Percentiles rank a stretch among this genome's conserved stretches.
These are phyloP conservation scores for Neurospora sp. DNA, from an alignment of 495 filamentous ascomycete genomes.

Conservation along the genomic window DNA sequence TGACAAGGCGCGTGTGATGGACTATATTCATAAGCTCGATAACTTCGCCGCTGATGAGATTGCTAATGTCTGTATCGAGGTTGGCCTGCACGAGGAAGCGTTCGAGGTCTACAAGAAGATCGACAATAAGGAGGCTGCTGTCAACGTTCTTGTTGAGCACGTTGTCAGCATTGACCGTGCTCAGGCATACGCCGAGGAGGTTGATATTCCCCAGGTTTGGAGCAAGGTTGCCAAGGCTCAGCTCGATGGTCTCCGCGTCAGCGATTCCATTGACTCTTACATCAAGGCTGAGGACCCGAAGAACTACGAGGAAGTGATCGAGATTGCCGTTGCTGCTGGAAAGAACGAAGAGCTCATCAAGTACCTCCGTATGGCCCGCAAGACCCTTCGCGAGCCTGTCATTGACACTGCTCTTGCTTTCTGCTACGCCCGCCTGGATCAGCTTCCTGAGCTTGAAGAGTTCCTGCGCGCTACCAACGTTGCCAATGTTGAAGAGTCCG, in stretches of 20 bases:
- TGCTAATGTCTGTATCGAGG: conserved; percentile 83
- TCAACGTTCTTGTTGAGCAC: conserved; percentile 90
- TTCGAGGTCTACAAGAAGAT: conserved; percentile 99
- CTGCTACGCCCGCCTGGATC: conserved; percentile 82
- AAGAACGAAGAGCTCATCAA: conserved; percentile 98
- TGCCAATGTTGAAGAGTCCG: conserved; percentile 87
- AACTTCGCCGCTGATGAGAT: conserved; percentile 90
- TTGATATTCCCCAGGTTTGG: conserved; percentile 97
- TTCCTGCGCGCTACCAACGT: conserved; percentile 93
- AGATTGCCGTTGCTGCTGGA: conserved; percentile 87
- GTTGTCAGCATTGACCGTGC: conserved; percentile 97
- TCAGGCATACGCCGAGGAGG: conserved; percentile 90
- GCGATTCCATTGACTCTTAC: conserved; percentile 92
- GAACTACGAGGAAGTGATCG: conserved; percentile 93
- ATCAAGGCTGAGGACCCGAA: conserved; percentile 87
- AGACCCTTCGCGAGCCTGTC: conserved; percentile 86
- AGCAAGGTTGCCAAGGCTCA: conserved; percentile 98
- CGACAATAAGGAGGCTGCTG: conserved; percentile 73
- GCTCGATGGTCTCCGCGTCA: conserved; percentile 87
- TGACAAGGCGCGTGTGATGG: conserved; percentile 90
- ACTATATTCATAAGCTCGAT: conserved; percentile 86
- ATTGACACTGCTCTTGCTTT: conserved; percentile 93
- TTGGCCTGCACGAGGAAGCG: conserved; percentile 91
- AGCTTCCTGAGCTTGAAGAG: conserved; percentile 89
- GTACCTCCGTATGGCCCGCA: conserved; percentile 92